Conservation (phyloP, 2,329 filamentous ascomycete genomes). For the Coccinonectria pachysandricola region DNA sequence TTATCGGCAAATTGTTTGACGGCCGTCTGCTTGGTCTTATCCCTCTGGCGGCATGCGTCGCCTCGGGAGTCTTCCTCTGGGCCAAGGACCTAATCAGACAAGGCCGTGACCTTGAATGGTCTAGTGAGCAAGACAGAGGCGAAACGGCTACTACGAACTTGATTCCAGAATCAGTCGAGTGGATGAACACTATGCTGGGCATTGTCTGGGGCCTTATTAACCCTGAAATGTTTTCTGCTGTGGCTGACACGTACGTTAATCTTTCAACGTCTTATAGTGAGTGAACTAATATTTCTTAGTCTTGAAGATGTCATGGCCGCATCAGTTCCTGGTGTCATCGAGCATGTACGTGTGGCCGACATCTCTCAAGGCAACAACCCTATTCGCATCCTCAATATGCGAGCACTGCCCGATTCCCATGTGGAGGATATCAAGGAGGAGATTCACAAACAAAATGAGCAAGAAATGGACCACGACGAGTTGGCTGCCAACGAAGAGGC, state of each 20-base stretch:
- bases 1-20: slow-evolving; percentile 72
- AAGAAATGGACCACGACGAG: slow-evolving; percentile 76
- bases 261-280: no score
- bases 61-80: slow-evolving; percentile 79
- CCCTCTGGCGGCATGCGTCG: slow-evolving; percentile 59
- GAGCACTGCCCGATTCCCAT: slow-evolving; percentile 69
- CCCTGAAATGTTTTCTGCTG: slow-evolving; percentile 84
- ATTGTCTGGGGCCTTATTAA: slow-evolving; percentile 88
- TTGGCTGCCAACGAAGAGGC: slow-evolving; percentile 82
- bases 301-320: slow-evolving; percentile 85
- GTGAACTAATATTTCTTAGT: no score
- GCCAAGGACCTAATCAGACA: slow-evolving; percentile 76
- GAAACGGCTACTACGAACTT: slow-evolving; percentile 79
- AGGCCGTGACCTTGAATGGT: slow-evolving; percentile 79
- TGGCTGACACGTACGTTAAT: slow-evolving; percentile 65
- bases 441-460: slow-evolving; percentile 67
- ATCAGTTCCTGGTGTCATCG: slow-evolving; percentile 80
- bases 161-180: slow-evolving; percentile 85
- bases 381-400: slow-evolving; percentile 75
- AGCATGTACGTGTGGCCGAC: slow-evolving; percentile 89
- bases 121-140: slow-evolving; percentile 73
- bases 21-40: slow-evolving; percentile 67
- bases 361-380: slow-evolving; percentile 92
- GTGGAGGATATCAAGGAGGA: slow-evolving; percentile 74
- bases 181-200: slow-evolving; percentile 84